Evolutionary conservation across 2,329 filamentous ascomycete genomes (phyloP).

Genomic region (Penicillium sp.): DNA sequence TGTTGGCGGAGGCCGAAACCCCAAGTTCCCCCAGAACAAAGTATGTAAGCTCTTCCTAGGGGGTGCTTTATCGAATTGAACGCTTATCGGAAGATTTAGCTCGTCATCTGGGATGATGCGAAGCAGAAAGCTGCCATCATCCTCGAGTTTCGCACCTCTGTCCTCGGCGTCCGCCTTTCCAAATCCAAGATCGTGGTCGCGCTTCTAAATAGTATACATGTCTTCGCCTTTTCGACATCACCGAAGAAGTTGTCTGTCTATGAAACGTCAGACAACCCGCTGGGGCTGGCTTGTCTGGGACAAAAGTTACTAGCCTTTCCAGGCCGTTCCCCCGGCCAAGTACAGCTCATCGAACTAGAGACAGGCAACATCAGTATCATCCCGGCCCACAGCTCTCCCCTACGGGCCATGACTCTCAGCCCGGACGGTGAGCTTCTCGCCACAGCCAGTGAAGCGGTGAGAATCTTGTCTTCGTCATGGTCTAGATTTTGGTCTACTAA

Average conservation of each 20-base stretch:
- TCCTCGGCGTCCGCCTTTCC: slow-evolving; percentile 73
- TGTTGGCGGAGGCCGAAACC: slow-evolving; percentile 78
- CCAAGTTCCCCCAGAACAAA: slow-evolving; percentile 84
- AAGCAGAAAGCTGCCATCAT: slow-evolving; percentile 69
- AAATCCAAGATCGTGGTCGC: slow-evolving; percentile 72
- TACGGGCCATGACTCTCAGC: slow-evolving; percentile 75
- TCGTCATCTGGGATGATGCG: slow-evolving; percentile 87
- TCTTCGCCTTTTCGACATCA: slow-evolving; percentile 72
- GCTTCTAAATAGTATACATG: slow-evolving; percentile 71
- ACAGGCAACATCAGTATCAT: slow-evolving; percentile 87
- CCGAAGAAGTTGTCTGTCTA: slow-evolving; percentile 67
- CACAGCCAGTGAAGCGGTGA: slow-evolving; percentile 76
- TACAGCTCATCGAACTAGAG: slow-evolving; percentile 74
- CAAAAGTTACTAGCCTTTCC: slow-evolving; percentile 73
- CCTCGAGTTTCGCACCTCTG: slow-evolving; percentile 71
- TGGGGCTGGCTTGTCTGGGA: slow-evolving; percentile 73
- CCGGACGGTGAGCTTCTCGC: slow-evolving; percentile 74
- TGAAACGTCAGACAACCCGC: slow-evolving; percentile 78
- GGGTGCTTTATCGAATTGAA: too few species aligned
- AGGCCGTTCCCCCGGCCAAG: slow-evolving; percentile 78
- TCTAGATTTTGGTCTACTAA: slow-evolving; percentile 13
- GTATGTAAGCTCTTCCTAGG: slow-evolving; percentile 35
- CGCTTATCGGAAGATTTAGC: slow-evolving; percentile 24
- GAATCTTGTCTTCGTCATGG: slow-evolving; percentile 4
- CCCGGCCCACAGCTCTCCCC: slow-evolving; percentile 73